Evolutionary conservation across 139 green algal genomes (phyloP), one percentile per base, ranked within the genome.

Genomic region (Micractinium conductrix): DNA sequence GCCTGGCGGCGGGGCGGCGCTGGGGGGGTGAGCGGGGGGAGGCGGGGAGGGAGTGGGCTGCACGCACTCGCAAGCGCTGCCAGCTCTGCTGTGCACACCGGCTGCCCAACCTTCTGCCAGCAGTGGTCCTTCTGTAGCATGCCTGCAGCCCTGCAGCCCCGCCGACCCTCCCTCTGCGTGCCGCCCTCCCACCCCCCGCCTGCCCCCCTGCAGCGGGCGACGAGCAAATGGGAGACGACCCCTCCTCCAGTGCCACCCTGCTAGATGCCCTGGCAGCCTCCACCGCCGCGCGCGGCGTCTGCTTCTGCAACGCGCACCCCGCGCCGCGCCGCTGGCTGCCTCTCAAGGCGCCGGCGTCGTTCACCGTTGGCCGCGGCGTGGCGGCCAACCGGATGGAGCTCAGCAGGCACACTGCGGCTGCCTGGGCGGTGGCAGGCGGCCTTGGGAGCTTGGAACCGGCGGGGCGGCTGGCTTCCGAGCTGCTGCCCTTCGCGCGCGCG

Each of bases 241-340:
- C 82, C 53, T 14, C n/a, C 2, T 8, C 76, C 16, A 67, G 48
- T 33, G 42, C 35, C 74, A 83, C 74, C 35, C 48, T 93, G 35
- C 44, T 74, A 14, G 81, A 89, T 16, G 85, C 87, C 1, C 79
- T 62, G 38, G 91, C 90, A 14, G 86, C 84, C 45, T 91, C 87
- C 0, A 74, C 91, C 2, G 90, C 87, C 14, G 81, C 87, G 22
- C 84, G 92, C 3, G 93, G 93, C 16, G 48, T 94, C 37, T 87
- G 92, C 69, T 95, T 90, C 30, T 70, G 75, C 50, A 93, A 93
- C 40, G 58, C 60, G 22, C 88, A 92, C 71, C 92, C 90, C 40
- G 91, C 90, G 21, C 86, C 91, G 19, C 80, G 87, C 26, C 68
- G 85, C 33, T 93, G 78, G n/a, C 81, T 89, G 44, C 79, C 89